Conservation (phyloP, 2,329 filamentous ascomycete genomes). For the Pyrenophora teres region DNA sequence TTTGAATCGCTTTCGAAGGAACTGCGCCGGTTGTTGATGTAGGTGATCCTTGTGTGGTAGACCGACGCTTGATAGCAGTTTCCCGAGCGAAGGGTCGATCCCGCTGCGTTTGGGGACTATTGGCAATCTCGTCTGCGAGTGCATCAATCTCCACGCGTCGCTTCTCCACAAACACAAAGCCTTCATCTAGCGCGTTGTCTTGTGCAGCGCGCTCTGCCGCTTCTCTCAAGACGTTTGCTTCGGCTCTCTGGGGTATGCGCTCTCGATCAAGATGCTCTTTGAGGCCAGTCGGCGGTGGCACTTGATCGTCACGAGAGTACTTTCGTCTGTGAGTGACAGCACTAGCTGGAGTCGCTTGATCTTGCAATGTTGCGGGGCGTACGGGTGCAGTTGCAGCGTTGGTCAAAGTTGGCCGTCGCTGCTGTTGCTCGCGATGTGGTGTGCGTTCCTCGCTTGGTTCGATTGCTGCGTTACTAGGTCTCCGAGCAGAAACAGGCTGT, state of each 20-base stretch:
- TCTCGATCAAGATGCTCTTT: conserved; percentile 55
- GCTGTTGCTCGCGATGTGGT: conserved; percentile 41
- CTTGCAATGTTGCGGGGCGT: conserved; percentile 45
- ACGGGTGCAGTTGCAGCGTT: conserved; percentile 53
- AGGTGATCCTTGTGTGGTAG: conserved; percentile 76
- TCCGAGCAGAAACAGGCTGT: conserved; percentile 29
- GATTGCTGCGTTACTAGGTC: conserved; percentile 42
- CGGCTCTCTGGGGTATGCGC: conserved; percentile 47
- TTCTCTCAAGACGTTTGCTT: conserved; percentile 47
- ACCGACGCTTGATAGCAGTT: conserved; percentile 71
- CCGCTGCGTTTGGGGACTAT: conserved; percentile 67
- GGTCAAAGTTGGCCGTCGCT: conserved; percentile 51
- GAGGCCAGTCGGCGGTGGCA: conserved; percentile 53
- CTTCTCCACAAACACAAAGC: conserved; percentile 96
- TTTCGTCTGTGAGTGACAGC: conserved; percentile 64
- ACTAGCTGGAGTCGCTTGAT: conserved; percentile 41
- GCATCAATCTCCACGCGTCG: conserved; percentile 95
- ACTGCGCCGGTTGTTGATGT: conserved; percentile 71
- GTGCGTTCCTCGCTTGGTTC: conserved; percentile 42
- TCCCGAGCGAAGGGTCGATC: conserved; percentile 57
- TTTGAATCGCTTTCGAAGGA: conserved; percentile 75
- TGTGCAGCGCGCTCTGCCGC: conserved; percentile 72
- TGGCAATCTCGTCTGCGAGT: conserved; percentile 90
- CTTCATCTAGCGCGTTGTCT: conserved; percentile 86
- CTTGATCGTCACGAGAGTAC: conserved; percentile 56